These are phyloP conservation scores for Pilasporangium apinafurcum DNA, from an alignment of 352 stramenopile genomes.

Conservation along the genomic window DNA sequence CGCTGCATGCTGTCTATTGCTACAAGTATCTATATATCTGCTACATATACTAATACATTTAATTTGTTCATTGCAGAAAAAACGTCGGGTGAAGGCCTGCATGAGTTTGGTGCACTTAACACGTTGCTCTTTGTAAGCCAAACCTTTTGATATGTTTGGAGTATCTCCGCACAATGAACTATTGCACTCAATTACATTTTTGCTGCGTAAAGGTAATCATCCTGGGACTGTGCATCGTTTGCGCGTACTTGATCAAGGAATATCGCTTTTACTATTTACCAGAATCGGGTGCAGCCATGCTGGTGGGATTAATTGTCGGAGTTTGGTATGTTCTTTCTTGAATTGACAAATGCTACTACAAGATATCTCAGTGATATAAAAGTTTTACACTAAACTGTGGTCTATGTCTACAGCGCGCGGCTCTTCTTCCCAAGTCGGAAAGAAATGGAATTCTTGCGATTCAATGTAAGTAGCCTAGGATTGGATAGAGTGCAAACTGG, in stretches of 20 bases:
- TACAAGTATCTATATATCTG: no score
- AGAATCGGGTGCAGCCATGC: slow-evolving; percentile 86
- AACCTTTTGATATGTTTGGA: slow-evolving; percentile 1
- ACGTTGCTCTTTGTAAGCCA: slow-evolving; percentile 81
- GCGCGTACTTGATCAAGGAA: slow-evolving; percentile 88
- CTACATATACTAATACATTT: no score
- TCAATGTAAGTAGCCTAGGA: slow-evolving; percentile 66
- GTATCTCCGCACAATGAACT: neutral
- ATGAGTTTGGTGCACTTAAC: slow-evolving; percentile 86
- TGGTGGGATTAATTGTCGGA: slow-evolving; percentile 88
- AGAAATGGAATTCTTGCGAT: slow-evolving; percentile 88
- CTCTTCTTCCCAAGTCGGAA: slow-evolving; percentile 82
- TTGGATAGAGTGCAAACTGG: no score
- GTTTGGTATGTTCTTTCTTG: slow-evolving; percentile 26
- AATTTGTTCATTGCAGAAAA: slow-evolving; percentile 47
- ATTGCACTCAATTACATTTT: neutral
- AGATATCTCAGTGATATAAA: neutral
- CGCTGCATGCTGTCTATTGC: no score
- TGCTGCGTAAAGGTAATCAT: slow-evolving; percentile 54
- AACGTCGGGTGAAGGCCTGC: slow-evolving; percentile 48
- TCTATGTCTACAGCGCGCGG: slow-evolving; percentile 51
- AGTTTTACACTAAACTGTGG: no score
- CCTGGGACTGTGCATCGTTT: slow-evolving; percentile 86
- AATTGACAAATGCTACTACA: neutral
- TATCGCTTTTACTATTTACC: slow-evolving; percentile 89